Evolutionary conservation across 2,329 filamentous ascomycete species (phyloP).

Genomic region (Aaosphaeria arxii): DNA sequence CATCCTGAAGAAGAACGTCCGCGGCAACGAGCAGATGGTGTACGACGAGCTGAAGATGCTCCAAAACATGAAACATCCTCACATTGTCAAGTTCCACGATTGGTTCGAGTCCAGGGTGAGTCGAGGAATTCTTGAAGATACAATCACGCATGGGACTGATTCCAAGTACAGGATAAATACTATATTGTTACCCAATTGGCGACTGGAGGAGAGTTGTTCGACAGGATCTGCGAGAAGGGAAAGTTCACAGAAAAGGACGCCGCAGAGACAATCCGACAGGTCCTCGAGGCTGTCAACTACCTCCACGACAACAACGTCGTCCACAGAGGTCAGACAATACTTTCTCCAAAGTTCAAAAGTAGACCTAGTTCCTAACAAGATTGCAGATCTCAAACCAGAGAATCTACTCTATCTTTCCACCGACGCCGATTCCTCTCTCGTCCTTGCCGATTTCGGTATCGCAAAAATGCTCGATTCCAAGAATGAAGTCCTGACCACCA

Average conservation of each 20-base stretch:
- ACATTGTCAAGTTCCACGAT: slow-evolving; percentile 96
- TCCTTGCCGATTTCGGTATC: slow-evolving; percentile 96
- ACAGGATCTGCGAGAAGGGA: slow-evolving; percentile 95
- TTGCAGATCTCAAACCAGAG: slow-evolving; percentile 89
- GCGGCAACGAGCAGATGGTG: slow-evolving; percentile 97
- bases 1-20: slow-evolving; percentile 98
- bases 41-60: slow-evolving; percentile 96
- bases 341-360: neutral
- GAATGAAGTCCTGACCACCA: slow-evolving; percentile 90
- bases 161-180: slow-evolving; percentile 78
- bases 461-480: slow-evolving; percentile 94
- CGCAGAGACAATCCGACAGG: slow-evolving; percentile 90
- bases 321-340: slow-evolving; percentile 68
- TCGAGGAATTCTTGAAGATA: neutral
- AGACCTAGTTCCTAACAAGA: neutral
- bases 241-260: slow-evolving; percentile 99
- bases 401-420: slow-evolving; percentile 91
- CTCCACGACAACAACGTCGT: slow-evolving; percentile 94
- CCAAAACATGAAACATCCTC: slow-evolving; percentile 83
- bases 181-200: slow-evolving; percentile 98
- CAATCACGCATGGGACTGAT: neutral
- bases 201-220: slow-evolving; percentile 93
- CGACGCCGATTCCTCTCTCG: slow-evolving; percentile 74
- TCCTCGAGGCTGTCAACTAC: slow-evolving; percentile 90
- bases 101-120: slow-evolving; percentile 97